phyloP scores from a whole-genome alignment of 2,329 filamentous ascomycete species.

The Cucurbitaria berberidis region DNA sequence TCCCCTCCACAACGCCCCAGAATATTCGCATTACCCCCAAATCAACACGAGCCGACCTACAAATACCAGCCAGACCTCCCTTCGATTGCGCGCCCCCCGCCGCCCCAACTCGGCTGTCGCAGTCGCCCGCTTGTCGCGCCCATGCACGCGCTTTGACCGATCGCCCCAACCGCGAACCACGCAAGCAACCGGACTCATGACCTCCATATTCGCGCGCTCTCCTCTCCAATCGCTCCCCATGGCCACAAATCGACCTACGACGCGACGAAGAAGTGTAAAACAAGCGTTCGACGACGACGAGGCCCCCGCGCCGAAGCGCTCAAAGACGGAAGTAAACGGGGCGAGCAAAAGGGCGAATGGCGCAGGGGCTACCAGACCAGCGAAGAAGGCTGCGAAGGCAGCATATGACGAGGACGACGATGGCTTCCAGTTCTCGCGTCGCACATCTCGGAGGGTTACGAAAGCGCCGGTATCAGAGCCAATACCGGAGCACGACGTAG shows the following conservation, averaged over 20 bases:
- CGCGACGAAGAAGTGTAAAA: slow-evolving; percentile 56
- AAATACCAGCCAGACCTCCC: slow-evolving; percentile 12
- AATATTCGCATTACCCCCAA: slow-evolving; percentile 44
- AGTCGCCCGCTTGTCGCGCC: slow-evolving; percentile 26
- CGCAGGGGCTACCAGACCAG: slow-evolving; percentile 13
- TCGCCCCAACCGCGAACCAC: slow-evolving; percentile 26
- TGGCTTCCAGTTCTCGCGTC: slow-evolving; percentile 56
- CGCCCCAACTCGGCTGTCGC: slow-evolving; percentile 3
- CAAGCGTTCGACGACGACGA: slow-evolving; percentile 54
- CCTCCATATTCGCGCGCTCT: slow-evolving; percentile 43
- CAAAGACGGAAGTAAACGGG: slow-evolving; percentile 49
- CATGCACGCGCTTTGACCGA: slow-evolving; percentile 47
- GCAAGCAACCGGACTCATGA: slow-evolving; percentile 46
- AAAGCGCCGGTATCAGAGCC: slow-evolving; percentile 40
- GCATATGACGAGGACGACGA: slow-evolving; percentile 57
- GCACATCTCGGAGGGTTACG: slow-evolving; percentile 43
- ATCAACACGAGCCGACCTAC: slow-evolving; percentile 34
- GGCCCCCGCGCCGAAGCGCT: slow-evolving; percentile 53
- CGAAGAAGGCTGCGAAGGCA: slow-evolving; percentile 47
- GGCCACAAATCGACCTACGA: slow-evolving; percentile 52
- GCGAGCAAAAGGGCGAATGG: slow-evolving; percentile 45
- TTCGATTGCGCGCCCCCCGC: slow-evolving; percentile 3
- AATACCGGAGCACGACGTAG: slow-evolving; percentile 36
- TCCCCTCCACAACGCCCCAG: slow-evolving; percentile 28
- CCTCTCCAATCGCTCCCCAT: slow-evolving; percentile 57